Evolutionary conservation across 805 yeast species (phyloP), one percentile per base, ranked within the genome.

Genomic region (Zygosaccharomyces siamensis): DNA sequence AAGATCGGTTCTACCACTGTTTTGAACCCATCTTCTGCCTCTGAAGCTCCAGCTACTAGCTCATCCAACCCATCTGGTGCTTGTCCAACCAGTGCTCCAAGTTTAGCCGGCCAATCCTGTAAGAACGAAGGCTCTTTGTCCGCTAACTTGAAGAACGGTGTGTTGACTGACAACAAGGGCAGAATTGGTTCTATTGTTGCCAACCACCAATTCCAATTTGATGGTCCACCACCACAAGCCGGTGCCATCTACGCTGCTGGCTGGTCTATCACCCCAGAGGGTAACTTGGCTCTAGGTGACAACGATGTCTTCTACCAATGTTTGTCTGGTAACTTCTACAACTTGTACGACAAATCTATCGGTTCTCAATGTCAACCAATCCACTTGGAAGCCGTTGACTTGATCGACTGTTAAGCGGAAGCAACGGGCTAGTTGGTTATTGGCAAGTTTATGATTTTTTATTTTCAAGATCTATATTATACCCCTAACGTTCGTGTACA

Each of bases 141-240:
- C 23, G 70, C 83, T 72, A 72, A 73, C 28, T 72, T 84, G 59
- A 65, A 72, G 32, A 71, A 61, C 18, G 71, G 81, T 53, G 63
- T 79, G 43, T 72, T 84, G 59, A 73, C 67, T 28, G 89, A 83
- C 58, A 55, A 74, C 26, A 59, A 71, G 54, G 83, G 82, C 40
- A 79, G 89, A 75, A 68, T 83, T 56, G 88, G 88, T 55, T 76
- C 87, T 43, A 80, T 83, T 66, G 88, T 83, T 50, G 77, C 86
- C 43, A 82, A 81, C 80, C 74, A 83, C 72, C 89, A 83, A 71
- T 81, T 83, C 77, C 88, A 82, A 71, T 82, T 81, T 63, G 87
- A 83, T 64, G 87, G 87, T 60, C 86, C 86, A 50, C 84, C 86
- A 66, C 87, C 88, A 56, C 88, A 83, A 73, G 85, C 82, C 30